Conservation (phyloP, 495 filamentous ascomycete genomes). For the Xylaria intraflava region DNA sequence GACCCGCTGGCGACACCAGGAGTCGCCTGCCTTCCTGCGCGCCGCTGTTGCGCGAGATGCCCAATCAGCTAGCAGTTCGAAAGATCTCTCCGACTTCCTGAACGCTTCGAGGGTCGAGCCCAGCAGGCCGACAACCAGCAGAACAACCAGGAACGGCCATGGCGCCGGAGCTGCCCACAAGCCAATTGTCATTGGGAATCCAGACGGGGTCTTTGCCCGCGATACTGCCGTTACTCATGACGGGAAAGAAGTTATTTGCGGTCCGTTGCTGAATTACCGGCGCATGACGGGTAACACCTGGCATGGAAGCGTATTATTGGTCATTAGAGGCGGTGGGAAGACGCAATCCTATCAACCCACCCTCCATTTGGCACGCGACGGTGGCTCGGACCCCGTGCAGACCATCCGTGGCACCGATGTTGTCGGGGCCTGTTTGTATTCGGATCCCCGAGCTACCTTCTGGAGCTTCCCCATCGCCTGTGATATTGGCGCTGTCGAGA, state of each 20-base stretch:
- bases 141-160: slow-evolving; percentile 16
- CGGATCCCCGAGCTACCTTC: slow-evolving; percentile 69
- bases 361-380: slow-evolving; percentile 16
- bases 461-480: slow-evolving; percentile 69
- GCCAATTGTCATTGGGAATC: slow-evolving; percentile 36
- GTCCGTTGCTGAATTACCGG: slow-evolving; percentile 78
- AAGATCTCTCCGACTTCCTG: slow-evolving; percentile 44
- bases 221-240: slow-evolving; percentile 20
- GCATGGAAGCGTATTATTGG: slow-evolving; percentile 79
- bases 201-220: slow-evolving; percentile 20
- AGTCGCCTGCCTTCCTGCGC: slow-evolving; percentile 41
- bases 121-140: slow-evolving; percentile 9
- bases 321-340: slow-evolving; percentile 59
- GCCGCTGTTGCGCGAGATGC: slow-evolving; percentile 36
- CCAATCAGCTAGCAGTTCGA: slow-evolving; percentile 30
- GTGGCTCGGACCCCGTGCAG: slow-evolving; percentile 8
- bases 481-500: slow-evolving; percentile 47
- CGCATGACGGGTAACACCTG: slow-evolving; percentile 70
- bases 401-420: slow-evolving; percentile 24
- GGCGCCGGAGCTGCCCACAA: slow-evolving; percentile 21
- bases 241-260: slow-evolving; percentile 61
- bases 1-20: slow-evolving; percentile 46
- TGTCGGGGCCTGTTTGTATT: slow-evolving; percentile 64
- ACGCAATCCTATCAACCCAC: slow-evolving; percentile 27
- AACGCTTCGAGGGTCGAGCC: slow-evolving; percentile 42